These are phyloP conservation scores for Schizonepeta tenuifolia DNA, from an alignment of 257 asterid species.

Conservation along the genomic window DNA sequence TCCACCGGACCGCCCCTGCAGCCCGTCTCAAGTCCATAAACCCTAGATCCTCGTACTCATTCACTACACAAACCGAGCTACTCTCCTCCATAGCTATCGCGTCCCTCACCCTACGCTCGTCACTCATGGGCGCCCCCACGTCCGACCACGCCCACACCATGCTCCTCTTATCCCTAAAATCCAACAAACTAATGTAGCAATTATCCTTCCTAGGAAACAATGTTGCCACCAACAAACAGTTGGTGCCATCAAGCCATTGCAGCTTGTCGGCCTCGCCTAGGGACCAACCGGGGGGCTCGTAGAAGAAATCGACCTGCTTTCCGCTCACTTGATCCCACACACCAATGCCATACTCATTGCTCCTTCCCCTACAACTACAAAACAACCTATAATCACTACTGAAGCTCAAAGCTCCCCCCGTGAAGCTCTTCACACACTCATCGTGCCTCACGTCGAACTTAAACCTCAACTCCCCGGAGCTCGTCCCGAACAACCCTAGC, in stretches of 20 bases:
- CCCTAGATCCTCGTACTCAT: constrained; percentile 90
- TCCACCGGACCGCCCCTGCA: constrained; percentile 75
- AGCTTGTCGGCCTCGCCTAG: constrained; percentile 91
- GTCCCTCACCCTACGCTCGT: constrained; percentile 83
- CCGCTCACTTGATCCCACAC: constrained; percentile 92
- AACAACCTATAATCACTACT: constrained; percentile 73
- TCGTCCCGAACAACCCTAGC: constrained; percentile 71
- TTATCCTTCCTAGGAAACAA: constrained; percentile 88
- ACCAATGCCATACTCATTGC: constrained; percentile 88
- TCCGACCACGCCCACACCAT: constrained; percentile 98
- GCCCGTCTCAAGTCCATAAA: constrained; percentile 80
- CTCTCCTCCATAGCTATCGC: constrained; percentile 88
- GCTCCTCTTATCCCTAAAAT: constrained; percentile 68
- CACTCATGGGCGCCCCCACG: constrained; percentile 47
- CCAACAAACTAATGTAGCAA: constrained; percentile 85
- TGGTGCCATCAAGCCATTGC: constrained; percentile 76
- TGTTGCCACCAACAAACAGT: constrained; percentile 78
- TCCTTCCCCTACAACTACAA: constrained; percentile 88
- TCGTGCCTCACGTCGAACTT: constrained; percentile 77
- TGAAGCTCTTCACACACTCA: constrained; percentile 65
- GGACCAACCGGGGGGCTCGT: constrained; percentile 83
- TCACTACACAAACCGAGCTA: constrained; percentile 75
- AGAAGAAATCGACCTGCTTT: constrained; percentile 78
- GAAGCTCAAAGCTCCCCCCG: constrained; percentile 80
- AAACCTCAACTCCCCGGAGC: constrained; percentile 66